Percentiles rank a stretch among this genome's conserved stretches.
These are phyloP conservation scores for Euphorbia celastroides DNA, from an alignment of 441 rosid species.

Conservation along the genomic window DNA sequence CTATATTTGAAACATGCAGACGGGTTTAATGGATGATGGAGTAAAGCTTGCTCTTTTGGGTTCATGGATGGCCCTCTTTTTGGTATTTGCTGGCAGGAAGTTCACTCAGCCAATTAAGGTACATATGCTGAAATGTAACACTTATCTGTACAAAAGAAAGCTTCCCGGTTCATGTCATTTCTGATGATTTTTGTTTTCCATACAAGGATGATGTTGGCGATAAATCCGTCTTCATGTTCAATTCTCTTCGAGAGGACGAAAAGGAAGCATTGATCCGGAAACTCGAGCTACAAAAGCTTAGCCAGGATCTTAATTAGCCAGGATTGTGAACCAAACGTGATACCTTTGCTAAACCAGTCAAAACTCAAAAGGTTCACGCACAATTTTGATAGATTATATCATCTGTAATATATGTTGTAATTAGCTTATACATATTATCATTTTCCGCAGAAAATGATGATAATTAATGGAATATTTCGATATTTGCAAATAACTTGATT, in stretches of 20 bases:
- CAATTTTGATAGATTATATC: slow-evolving; percentile 18
- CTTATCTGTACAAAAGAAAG: background rate
- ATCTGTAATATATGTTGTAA: background rate
- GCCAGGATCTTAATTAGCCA: slow-evolving; percentile 9
- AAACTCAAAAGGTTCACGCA: slow-evolving; percentile 13
- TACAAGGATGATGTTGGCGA: too few relatives aligned
- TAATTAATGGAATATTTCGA: too few relatives aligned
- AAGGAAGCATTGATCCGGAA: slow-evolving; percentile 58
- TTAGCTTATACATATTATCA: background rate
- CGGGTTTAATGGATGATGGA: slow-evolving; percentile 73
- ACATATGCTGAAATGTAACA: background rate
- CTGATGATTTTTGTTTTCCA: too few relatives aligned
- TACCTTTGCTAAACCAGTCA: too few relatives aligned
- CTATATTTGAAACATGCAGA: slow-evolving; percentile 36
- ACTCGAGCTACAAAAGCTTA: slow-evolving; percentile 49
- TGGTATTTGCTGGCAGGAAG: slow-evolving; percentile 87
- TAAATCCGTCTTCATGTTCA: slow-evolving; percentile 30
- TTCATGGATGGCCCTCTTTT: slow-evolving; percentile 77
- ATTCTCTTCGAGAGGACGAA: slow-evolving; percentile 65
- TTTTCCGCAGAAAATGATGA: too few relatives aligned
- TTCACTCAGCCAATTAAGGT: slow-evolving; percentile 94
- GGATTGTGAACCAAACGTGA: background rate
- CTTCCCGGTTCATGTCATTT: background rate
- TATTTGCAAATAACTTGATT: too few relatives aligned
- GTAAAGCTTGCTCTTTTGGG: slow-evolving; percentile 56